These are phyloP conservation scores for Geum urbanum DNA, from an alignment of 306 rosid genomes.

Conservation along the genomic window DNA sequence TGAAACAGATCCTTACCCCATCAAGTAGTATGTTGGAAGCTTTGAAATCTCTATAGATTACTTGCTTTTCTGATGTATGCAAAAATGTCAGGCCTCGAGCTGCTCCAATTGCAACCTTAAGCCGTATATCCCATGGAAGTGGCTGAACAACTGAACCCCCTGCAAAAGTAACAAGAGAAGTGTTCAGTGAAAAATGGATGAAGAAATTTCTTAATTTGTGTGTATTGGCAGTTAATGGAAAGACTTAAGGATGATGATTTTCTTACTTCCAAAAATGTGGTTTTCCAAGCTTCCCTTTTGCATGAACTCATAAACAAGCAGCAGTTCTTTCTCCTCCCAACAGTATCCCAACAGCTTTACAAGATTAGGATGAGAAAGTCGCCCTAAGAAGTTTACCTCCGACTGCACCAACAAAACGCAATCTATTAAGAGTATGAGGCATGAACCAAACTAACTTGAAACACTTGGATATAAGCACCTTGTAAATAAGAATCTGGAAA, in stretches of 20 bases:
- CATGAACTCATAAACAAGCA: conserved; percentile 89
- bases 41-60: conserved; percentile 89
- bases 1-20: conserved; percentile 47
- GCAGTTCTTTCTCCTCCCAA: conserved; percentile 71
- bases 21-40: conserved; percentile 93
- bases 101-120: conserved; percentile 93
- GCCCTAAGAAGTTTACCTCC: conserved; percentile 80
- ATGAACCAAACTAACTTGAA: neutral
- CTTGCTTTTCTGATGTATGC: conserved; percentile 80
- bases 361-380: conserved; percentile 86
- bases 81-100: conserved; percentile 85
- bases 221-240: conserved; percentile 5
- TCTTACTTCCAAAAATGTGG: conserved; percentile 94
- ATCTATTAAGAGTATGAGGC: conserved; percentile 7
- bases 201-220: conserved; percentile 10
- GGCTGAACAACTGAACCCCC: conserved; percentile 83
- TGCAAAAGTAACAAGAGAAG: conserved; percentile 34
- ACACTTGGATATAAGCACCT: neutral
- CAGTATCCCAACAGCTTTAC: conserved; percentile 87
- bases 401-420: conserved; percentile 56
- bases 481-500: neutral
- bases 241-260: conserved; percentile 11
- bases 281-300: conserved; percentile 88
- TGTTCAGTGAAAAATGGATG: neutral
- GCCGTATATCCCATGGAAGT: conserved; percentile 75